Percentiles rank a stretch among this genome's conserved stretches.
phyloP scores from a whole-genome alignment of 1,139 yeast genomes.

The Yamadazyma friedrichii region DNA sequence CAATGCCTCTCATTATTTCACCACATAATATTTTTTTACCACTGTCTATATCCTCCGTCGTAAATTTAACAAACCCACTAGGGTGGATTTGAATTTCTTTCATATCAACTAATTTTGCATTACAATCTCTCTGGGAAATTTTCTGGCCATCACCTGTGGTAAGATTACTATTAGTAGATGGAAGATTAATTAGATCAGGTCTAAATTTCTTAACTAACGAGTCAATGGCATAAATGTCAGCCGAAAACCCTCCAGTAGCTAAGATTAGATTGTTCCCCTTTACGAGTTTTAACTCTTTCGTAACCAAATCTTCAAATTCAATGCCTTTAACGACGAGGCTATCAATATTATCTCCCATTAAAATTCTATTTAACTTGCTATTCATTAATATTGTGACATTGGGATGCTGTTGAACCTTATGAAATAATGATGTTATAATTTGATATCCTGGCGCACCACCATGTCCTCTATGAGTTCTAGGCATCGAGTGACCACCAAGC shows the following conservation, averaged over 20 bases:
- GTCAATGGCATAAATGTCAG: conserved; percentile 22
- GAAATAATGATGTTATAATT: conserved; percentile 27
- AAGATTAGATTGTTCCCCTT: conserved; percentile 24
- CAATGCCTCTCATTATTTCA: conserved; percentile 36
- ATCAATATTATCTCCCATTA: conserved; percentile 9
- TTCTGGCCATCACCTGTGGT: conserved; percentile 42
- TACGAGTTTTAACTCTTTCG: conserved; percentile 9
- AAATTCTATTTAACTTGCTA: conserved; percentile 19
- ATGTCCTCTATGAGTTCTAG: conserved; percentile 38
- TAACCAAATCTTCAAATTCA: conserved; percentile 15
- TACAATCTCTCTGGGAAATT: conserved; percentile 29
- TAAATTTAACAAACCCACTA: conserved; percentile 34
- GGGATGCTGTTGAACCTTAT: conserved; percentile 14
- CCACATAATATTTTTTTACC: conserved; percentile 38
- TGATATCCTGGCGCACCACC: conserved; percentile 40
- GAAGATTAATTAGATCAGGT: conserved; percentile 31
- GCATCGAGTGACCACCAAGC: conserved; percentile 37
- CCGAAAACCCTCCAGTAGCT: conserved; percentile 42
- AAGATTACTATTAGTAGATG: conserved; percentile 35
- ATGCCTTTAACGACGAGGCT: conserved; percentile 18
- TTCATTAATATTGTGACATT: conserved; percentile 22
- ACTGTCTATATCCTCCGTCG: conserved; percentile 12
- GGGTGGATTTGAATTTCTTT: conserved; percentile 40
- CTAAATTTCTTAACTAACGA: conserved; percentile 27
- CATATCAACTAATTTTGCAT: conserved; percentile 36